Conservation (phyloP, 108 stramenopile genomes). For the Parmales sp. region DNA sequence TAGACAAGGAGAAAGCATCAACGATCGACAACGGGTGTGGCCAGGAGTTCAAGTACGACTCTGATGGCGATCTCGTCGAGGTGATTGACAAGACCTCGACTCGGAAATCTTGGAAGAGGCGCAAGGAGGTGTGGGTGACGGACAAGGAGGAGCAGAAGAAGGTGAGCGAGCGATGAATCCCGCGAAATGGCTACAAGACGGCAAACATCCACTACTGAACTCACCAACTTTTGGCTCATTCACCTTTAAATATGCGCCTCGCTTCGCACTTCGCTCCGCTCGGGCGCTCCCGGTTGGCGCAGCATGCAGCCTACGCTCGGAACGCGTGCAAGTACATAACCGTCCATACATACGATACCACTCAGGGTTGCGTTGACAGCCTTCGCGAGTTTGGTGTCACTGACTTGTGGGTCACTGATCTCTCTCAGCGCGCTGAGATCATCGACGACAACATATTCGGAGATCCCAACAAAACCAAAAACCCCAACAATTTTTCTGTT, state of each 20-base stretch:
- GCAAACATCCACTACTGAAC: neutral
- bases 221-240: neutral
- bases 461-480: constrained; percentile 11
- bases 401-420: constrained; percentile 69
- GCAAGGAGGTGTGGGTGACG: neutral
- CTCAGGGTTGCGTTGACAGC: constrained; percentile 50
- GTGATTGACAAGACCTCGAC: neutral
- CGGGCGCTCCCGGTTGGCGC: constrained; percentile 40
- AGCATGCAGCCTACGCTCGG: constrained; percentile 66
- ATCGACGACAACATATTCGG: constrained; percentile 14
- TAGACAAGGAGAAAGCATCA: constrained; percentile 8
- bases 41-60: neutral
- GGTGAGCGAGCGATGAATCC: neutral
- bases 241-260: neutral
- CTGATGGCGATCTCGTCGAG: neutral
- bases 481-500: constrained; percentile 20
- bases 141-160: neutral
- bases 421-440: constrained; percentile 62
- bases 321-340: constrained; percentile 76
- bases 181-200: too few species aligned
- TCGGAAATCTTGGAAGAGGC: neutral
- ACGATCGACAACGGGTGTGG: neutral
- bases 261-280: constrained; percentile 19
- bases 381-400: constrained; percentile 38
- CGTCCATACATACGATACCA: constrained; percentile 45